Base-by-base conservation (phyloP, 345 rosid species). In the Streptanthus diversifolius region DNA sequence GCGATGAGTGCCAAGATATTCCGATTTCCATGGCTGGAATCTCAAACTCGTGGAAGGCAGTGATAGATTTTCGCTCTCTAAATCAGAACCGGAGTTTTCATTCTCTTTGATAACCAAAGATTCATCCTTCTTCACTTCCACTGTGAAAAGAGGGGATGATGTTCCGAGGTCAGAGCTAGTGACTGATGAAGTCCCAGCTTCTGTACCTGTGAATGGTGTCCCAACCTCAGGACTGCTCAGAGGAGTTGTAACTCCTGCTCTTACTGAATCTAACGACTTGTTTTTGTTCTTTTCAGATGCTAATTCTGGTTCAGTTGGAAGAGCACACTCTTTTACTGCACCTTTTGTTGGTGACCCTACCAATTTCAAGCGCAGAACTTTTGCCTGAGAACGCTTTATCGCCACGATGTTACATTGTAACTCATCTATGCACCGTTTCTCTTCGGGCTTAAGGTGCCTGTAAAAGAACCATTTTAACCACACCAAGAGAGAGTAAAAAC, bases 361-460 rank as follows among this genome's bases (percentile, higher is more conserved):
- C 86, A 95, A 85, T 80, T 92, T 90, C 81, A 95, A 84, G 33
- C 99, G 98, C 41, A 95, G 85, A 71, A 95, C 89, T 81, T 95
- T 92, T 0, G 95, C 87, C 47, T 88, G 87, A 60, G 98, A 88
- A 39, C 85, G 89, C 75, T 90, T 95, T 90, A 92, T 87, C 10
- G 84, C 90, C 73, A 90, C 98, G 70, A 95, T 92, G 86, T 95
- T 95, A 80, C 99, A 95, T 58, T 95, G 97, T 67, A 95, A 72
- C 81, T 95, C 97, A 71, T 92, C 97, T 74, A 92, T 84, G 80
- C 98, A 92, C 55, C 83, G 65, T 67, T 87, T 92, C 85, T 87
- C 89, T 77, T 95, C 99, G 0, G 82, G 80, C 80, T 87, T 95
- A 39, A 95, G 87, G 52, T 95, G 96, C 67, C 99, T 95, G 80